A percentile compares a stretch with the other conserved stretches of the same genome.
These are phyloP conservation scores for Lactarius tabidus DNA, from an alignment of 768 basidiomycete species.

Conservation along the genomic window DNA sequence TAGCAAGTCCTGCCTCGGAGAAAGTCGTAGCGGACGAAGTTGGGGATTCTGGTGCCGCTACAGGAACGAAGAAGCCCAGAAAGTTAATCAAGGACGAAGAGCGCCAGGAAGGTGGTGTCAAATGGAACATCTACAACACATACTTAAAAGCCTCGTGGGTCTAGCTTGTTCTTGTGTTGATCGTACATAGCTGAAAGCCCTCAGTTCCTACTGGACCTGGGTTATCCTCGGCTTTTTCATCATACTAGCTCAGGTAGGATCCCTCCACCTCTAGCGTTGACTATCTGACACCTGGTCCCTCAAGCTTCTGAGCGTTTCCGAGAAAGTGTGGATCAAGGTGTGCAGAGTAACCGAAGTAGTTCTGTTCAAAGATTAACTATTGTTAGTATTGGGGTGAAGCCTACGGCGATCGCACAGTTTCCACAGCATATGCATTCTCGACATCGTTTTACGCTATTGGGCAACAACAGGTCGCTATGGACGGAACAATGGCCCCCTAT, in stretches of 20 bases:
- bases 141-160: constrained; percentile 72
- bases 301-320: constrained; percentile 49
- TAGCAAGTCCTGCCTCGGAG: constrained; percentile 28
- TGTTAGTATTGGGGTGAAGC: constrained; percentile 56
- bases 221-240: constrained; percentile 47
- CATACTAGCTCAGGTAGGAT: constrained; percentile 36
- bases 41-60: constrained; percentile 31
- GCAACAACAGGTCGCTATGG: constrained; percentile 28
- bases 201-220: constrained; percentile 68
- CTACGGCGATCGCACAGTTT: constrained; percentile 34
- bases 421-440: constrained; percentile 24
- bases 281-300: background rate
- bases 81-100: constrained; percentile 82
- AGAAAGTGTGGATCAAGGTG: constrained; percentile 77
- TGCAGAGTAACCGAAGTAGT: background rate
- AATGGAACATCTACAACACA: constrained; percentile 60
- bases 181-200: background rate
- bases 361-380: background rate
- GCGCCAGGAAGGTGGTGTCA: constrained; percentile 74
- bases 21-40: constrained; percentile 30
- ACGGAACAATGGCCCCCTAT: constrained; percentile 28
- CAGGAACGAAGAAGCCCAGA: constrained; percentile 54
- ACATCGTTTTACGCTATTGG: constrained; percentile 28
- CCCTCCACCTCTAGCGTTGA: background rate
- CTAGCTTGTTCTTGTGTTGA: background rate